Percentiles rank a stretch among this genome's conserved stretches.
These are phyloP conservation scores for Ogataea methanolica DNA, from an alignment of 805 yeast species.

Conservation along the genomic window DNA sequence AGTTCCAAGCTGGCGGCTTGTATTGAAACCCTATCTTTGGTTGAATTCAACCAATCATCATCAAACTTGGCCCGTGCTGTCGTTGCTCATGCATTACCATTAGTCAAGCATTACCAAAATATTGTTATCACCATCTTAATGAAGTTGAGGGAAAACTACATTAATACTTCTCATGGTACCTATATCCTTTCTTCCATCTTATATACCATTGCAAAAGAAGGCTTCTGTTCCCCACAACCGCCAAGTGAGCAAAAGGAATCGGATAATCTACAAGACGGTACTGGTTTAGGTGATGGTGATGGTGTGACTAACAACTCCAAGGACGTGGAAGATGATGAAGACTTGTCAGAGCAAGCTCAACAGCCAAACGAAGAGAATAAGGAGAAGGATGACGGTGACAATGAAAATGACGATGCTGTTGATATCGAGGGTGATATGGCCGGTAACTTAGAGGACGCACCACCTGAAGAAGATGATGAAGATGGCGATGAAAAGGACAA, in stretches of 20 bases:
- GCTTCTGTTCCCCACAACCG: conserved; percentile 90
- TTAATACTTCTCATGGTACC: conserved; percentile 55
- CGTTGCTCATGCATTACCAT: conserved; percentile 54
- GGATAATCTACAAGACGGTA: conserved; percentile 72
- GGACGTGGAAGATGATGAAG: conserved; percentile 89
- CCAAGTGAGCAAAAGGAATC: conserved; percentile 59
- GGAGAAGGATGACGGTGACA: conserved; percentile 56
- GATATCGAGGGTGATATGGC: conserved; percentile 98
- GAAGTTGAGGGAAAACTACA: conserved; percentile 45
- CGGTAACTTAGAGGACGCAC: conserved; percentile 79
- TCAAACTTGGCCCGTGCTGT: conserved; percentile 43
- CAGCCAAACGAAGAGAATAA: conserved; percentile 70
- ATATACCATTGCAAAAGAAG: conserved; percentile 61
- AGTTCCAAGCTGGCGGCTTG: conserved; percentile 19
- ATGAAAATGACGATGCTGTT: conserved; percentile 83
- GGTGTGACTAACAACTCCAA: conserved; percentile 80
- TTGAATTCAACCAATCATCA: conserved; percentile 35
- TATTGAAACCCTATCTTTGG: conserved; percentile 29
- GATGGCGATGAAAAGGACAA: conserved; percentile 47
- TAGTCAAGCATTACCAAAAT: conserved; percentile 53
- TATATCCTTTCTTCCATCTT: conserved; percentile 54
- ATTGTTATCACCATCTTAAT: conserved; percentile 41
- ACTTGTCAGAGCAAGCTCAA: conserved; percentile 70
- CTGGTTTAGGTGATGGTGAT: conserved; percentile 82
- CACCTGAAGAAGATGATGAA: conserved; percentile 53